Percentiles rank a stretch among this genome's conserved stretches.
Conservation (phyloP, 352 stramenopile genomes). For the Phytopythium aichiense region DNA sequence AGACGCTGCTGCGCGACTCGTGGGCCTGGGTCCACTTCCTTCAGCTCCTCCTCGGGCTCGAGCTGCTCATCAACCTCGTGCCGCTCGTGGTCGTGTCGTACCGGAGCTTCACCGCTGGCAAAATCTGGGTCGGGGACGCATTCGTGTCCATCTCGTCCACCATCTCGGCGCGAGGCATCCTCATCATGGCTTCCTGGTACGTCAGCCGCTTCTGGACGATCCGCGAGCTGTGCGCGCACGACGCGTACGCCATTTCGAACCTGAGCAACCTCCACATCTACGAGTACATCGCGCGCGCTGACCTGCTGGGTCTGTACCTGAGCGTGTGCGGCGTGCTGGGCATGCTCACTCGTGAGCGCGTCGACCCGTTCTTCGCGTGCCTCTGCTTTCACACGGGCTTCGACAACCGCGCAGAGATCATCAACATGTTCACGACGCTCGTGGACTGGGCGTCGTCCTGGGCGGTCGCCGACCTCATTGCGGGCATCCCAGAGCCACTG, state of each 20-base stretch:
- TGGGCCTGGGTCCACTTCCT: slow-evolving; percentile 41
- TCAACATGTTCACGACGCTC: slow-evolving; percentile 13
- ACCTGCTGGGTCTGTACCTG: slow-evolving; percentile 33
- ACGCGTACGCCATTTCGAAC: slow-evolving; percentile 71
- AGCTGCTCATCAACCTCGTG: slow-evolving; percentile 23
- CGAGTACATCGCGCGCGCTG: slow-evolving; percentile 22
- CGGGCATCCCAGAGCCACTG: slow-evolving; percentile 10
- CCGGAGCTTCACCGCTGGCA: slow-evolving; percentile 22
- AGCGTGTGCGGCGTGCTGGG: slow-evolving; percentile 19
- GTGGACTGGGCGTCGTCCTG: slow-evolving; percentile 10
- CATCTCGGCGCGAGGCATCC: slow-evolving; percentile 12
- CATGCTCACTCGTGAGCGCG: slow-evolving; percentile 18
- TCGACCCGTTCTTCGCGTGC: slow-evolving; percentile 27
- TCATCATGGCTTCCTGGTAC: slow-evolving; percentile 26
- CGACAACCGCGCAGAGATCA: slow-evolving; percentile 13
- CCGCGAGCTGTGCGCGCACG: slow-evolving; percentile 45
- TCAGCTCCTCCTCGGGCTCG: slow-evolving; percentile 32
- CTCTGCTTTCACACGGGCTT: slow-evolving; percentile 29
- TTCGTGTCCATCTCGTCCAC: slow-evolving; percentile 29
- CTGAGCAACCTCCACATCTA: slow-evolving; percentile 28
- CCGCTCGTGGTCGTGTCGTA: slow-evolving; percentile 27
- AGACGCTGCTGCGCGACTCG: slow-evolving; percentile 18
- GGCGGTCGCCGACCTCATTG: slow-evolving; percentile 9
- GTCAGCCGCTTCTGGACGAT: slow-evolving; percentile 32
- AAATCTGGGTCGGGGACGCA: slow-evolving; percentile 39